Base-by-base conservation (phyloP, 345 rosid species). In the Sonneratia alba region DNA sequence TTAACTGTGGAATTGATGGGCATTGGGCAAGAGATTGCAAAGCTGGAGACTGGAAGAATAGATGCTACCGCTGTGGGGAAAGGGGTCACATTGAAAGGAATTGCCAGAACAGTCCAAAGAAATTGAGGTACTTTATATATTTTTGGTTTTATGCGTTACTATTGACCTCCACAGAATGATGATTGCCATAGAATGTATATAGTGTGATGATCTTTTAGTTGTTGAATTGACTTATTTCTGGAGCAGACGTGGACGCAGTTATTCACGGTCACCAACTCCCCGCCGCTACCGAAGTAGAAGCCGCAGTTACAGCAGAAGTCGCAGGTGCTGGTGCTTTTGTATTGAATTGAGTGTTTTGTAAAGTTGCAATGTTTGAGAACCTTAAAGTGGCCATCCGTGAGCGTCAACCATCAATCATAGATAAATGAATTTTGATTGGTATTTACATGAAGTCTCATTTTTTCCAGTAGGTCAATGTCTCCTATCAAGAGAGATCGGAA, bases 1-100 rank as follows among this genome's bases (percentile, higher is more conserved):
- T 94, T 67, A 94, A 91, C 13, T 94, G 98, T 74, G 98, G 98
- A 56, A 85, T 91, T 70, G 98, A 94, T 85, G 98, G 98, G 21
- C 98, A 94, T 36, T 90, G 97, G 98, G 97, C 97, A 69, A 81
- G 97, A 61, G 98, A 94, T 81, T 91, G 97, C 85, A 94, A 88
- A 69, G 95, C 96, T 69, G 98, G 98, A 38, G 98, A 92, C 79
- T 90, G 98, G 97, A 92, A 92, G 80, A 94, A 91, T 75, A 91
- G 90, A 77, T 94, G 98, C 75, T 94, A 91, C 70, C 94, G 97
- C 64, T 94, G 98, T 81, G 98, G 97, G 22, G 98, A 90, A 77
- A 78, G 97, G 70, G 98, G 97, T 49, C 98, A 94, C 81, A 88
- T 91, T 70, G 98, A 94, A 78, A 84, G 97, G 70, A 87, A 87